These are phyloP conservation scores for Cucumis sativus DNA, from an alignment of 306 rosid species.

Conservation along the genomic window Cucumber_9930_V3 NC_026659.2:28834001-28834500, in stretches of 20 bases:
- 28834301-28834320: slow-evolving; percentile 35
- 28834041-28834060: not conserved
- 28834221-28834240: slow-evolving; percentile 58
- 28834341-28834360: slow-evolving; percentile 24
- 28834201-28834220: slow-evolving; percentile 85
- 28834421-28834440: slow-evolving; percentile 33
- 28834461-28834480: slow-evolving; percentile 24
- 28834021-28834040: not conserved
- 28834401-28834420: slow-evolving; percentile 40
- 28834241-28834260: slow-evolving; percentile 39
- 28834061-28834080: not conserved
- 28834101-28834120: not conserved
- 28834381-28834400: slow-evolving; percentile 38
- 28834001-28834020: not conserved
- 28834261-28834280: slow-evolving; percentile 42
- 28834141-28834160: not conserved
- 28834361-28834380: slow-evolving; percentile 37
- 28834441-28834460: slow-evolving; percentile 34
- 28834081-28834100: not conserved
- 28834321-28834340: slow-evolving; percentile 30
- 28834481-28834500: slow-evolving; percentile 27
- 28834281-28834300: slow-evolving; percentile 30
- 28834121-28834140: not conserved
- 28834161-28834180: slow-evolving; percentile 66
- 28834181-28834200: slow-evolving; percentile 79